Conservation (phyloP, 495 filamentous ascomycete genomes). For the Penicillium malachiteum region DNA sequence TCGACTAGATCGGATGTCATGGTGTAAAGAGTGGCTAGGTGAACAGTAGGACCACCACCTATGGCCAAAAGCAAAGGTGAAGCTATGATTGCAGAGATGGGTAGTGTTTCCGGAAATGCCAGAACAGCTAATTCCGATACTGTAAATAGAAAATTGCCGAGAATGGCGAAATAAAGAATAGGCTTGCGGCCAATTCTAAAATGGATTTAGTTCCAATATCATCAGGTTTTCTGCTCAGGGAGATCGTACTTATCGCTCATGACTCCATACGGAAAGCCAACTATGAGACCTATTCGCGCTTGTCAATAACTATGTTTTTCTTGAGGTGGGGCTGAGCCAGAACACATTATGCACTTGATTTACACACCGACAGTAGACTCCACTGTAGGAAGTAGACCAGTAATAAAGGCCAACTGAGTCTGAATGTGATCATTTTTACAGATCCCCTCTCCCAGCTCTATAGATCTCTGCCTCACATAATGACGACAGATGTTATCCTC, state of each 20-base stretch:
- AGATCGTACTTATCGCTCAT: background rate
- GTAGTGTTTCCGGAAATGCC: background rate
- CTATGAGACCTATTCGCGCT: background rate
- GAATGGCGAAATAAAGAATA: background rate
- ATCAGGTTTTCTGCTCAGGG: too few relatives aligned
- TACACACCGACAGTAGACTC: background rate
- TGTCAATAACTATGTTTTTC: background rate
- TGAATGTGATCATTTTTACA: background rate
- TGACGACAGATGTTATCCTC: conserved; percentile 2
- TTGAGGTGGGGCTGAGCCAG: background rate
- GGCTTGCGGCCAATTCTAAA: background rate
- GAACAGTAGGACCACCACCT: background rate
- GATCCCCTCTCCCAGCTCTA: background rate
- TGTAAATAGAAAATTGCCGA: background rate
- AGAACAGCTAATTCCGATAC: background rate
- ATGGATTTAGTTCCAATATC: background rate
- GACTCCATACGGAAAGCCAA: background rate
- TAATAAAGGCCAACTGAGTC: background rate
- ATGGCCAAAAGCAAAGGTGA: background rate
- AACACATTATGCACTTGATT: background rate
- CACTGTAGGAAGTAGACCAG: background rate
- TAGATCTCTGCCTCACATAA: background rate
- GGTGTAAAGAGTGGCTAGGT: background rate
- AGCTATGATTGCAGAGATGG: background rate
- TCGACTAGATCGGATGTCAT: background rate